Conservation (phyloP, 1,284 basidiomycete species). For the Gymnopus androsaceus region DNA sequence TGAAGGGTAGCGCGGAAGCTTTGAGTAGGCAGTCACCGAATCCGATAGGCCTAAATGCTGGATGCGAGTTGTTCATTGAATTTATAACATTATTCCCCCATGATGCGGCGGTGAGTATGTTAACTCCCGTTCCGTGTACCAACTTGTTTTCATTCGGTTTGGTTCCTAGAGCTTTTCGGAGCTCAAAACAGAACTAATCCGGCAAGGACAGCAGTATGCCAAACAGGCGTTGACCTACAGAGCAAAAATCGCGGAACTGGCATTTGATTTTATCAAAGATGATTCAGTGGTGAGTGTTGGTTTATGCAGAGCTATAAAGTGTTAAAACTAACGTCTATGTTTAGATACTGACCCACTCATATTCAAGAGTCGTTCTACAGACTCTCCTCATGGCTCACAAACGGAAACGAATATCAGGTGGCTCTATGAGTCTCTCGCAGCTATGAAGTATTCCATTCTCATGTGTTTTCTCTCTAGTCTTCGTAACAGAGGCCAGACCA, state of each 20-base stretch:
- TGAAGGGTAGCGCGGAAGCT: conserved; percentile 73
- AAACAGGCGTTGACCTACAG: conserved; percentile 83
- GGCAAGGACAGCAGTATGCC: conserved; percentile 78
- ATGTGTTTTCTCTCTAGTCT: conserved; percentile 55
- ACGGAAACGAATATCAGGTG: conserved; percentile 85
- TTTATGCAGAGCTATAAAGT: conserved; percentile 9
- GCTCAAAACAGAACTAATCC: conserved; percentile 80
- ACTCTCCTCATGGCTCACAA: conserved; percentile 87
- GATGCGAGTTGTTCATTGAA: conserved; percentile 86
- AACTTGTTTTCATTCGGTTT: conserved; percentile 8
- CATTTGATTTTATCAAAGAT: conserved; percentile 91
- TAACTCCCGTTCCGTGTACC: conserved; percentile 6
- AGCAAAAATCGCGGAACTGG: conserved; percentile 87
- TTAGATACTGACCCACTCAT: conserved; percentile 93
- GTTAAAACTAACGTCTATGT: conserved; percentile 12
- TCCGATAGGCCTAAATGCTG: conserved; percentile 86
- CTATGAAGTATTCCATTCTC: conserved; percentile 9
- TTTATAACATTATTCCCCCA: conserved; percentile 88
- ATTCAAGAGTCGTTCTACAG: conserved; percentile 95
- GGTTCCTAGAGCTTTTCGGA: conserved; percentile 69
- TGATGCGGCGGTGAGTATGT: conserved; percentile 65
- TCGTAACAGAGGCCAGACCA: conserved; percentile 94
- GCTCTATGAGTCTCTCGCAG: conserved; percentile 7
- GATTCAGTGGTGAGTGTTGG: conserved; percentile 73
- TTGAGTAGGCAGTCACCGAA: conserved; percentile 71